Evolutionary conservation across 768 basidiomycete species (phyloP).

Genomic region (Serendipita vermifera): DNA sequence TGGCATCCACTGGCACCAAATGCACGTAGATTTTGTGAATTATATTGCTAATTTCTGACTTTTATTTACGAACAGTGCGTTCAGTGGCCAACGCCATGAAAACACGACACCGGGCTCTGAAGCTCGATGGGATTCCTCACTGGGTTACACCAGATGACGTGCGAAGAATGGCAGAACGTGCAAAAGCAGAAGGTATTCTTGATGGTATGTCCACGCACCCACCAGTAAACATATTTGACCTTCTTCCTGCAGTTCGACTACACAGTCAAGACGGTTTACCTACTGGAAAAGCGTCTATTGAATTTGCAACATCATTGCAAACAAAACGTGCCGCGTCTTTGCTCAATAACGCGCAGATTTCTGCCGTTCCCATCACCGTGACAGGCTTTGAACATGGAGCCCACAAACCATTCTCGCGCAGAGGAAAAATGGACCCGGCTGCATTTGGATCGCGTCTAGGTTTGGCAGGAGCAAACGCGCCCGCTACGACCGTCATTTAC

Average conservation of each 20-base stretch:
- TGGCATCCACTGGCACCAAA: too few relatives aligned
- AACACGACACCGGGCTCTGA: background rate
- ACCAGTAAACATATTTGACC: background rate
- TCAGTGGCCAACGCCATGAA: background rate
- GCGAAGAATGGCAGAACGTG: constrained; percentile 2
- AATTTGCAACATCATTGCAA: background rate
- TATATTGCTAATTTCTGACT: too few relatives aligned
- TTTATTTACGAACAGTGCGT: too few relatives aligned
- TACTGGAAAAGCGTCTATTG: background rate
- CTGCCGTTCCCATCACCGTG: background rate
- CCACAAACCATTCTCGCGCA: background rate
- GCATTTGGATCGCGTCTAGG: too few relatives aligned
- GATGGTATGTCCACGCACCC: background rate
- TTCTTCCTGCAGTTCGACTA: too few relatives aligned
- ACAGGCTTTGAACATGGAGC: background rate
- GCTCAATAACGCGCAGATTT: background rate
- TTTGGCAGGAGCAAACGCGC: background rate
- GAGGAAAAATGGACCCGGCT: background rate
- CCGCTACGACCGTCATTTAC: background rate
- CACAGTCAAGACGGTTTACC: constrained; percentile 2
- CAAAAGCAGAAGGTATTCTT: background rate
- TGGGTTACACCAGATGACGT: constrained; percentile 7
- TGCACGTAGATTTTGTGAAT: too few relatives aligned
- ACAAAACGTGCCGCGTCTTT: background rate
- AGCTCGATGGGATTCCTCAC: background rate